phyloP scores from a whole-genome alignment of 441 rosid genomes.

The Hura crepitans region DNA sequence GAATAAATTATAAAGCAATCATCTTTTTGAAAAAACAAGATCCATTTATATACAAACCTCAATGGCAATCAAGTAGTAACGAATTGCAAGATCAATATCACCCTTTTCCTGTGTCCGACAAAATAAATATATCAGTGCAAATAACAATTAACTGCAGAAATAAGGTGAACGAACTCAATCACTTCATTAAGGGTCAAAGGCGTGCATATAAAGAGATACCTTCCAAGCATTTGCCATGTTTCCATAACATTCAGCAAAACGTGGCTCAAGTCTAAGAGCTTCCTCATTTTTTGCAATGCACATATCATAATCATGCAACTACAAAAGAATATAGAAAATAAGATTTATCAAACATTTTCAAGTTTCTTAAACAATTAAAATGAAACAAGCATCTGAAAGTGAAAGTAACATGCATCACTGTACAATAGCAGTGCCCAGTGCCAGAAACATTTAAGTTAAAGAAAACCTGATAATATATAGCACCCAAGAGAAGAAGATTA shows the following conservation, averaged over 20 bases:
- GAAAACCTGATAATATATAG: constrained; percentile 86
- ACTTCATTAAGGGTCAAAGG: constrained; percentile 1
- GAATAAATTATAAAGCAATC: background rate
- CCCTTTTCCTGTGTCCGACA: constrained; percentile 76
- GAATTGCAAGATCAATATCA: constrained; percentile 85
- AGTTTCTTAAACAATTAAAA: background rate
- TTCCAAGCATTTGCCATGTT: constrained; percentile 99
- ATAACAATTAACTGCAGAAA: background rate
- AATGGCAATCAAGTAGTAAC: constrained; percentile 85
- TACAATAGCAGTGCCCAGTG: background rate
- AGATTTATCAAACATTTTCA: background rate
- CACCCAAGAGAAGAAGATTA: constrained; percentile 95
- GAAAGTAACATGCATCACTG: background rate
- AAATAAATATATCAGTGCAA: constrained; percentile 17
- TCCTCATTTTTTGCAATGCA: constrained; percentile 93
- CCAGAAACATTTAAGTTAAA: background rate
- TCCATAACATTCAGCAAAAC: constrained; percentile 97
- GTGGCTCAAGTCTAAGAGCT: constrained; percentile 89
- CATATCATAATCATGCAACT: constrained; percentile 97
- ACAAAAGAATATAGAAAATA: constrained; percentile 9
- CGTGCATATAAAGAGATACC: constrained; percentile 38
- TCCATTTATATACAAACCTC: constrained; percentile 60
- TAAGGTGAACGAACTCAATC: background rate
- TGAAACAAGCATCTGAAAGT: background rate
- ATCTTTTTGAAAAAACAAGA: constrained; percentile 2